These are phyloP conservation scores for Cercophora sp. DNA, from an alignment of 495 filamentous ascomycete genomes.

Conservation along the genomic window DNA sequence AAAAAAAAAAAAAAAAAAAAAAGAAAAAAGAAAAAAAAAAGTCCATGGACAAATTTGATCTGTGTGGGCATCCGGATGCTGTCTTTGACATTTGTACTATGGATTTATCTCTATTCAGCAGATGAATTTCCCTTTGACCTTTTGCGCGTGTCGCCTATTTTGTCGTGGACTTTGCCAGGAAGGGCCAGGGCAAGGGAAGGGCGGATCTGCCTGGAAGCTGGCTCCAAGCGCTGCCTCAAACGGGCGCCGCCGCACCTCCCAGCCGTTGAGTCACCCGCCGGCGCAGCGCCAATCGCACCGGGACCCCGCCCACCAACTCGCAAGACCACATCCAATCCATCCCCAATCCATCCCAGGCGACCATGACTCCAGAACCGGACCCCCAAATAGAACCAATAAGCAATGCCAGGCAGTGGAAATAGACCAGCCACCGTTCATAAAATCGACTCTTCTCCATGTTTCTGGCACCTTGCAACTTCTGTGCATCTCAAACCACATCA, in stretches of 20 bases:
- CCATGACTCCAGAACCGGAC: neutral
- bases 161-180: neutral
- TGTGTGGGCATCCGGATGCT: neutral
- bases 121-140: too few species aligned
- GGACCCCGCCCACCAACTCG: conserved; percentile 1
- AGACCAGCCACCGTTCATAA: conserved; percentile 1
- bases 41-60: neutral
- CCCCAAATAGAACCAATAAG: neutral
- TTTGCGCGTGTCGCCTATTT: too few species aligned
- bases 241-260: neutral
- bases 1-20: neutral
- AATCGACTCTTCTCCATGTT: neutral
- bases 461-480: neutral
- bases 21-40: neutral
- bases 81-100: neutral
- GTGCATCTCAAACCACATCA: conserved; percentile 9
- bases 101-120: neutral
- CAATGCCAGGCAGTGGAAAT: neutral
- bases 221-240: conserved; percentile 7
- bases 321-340: neutral
- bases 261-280: conserved; percentile 3
- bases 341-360: neutral
- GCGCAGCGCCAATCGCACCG: neutral
- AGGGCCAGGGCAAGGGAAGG: neutral
- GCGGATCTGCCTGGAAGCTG: conserved; percentile 5